Evolutionary conservation across 805 yeast genomes (phyloP), one percentile per base, ranked within the genome.

Genomic region (Kluyveromyces aestuarii): DNA sequence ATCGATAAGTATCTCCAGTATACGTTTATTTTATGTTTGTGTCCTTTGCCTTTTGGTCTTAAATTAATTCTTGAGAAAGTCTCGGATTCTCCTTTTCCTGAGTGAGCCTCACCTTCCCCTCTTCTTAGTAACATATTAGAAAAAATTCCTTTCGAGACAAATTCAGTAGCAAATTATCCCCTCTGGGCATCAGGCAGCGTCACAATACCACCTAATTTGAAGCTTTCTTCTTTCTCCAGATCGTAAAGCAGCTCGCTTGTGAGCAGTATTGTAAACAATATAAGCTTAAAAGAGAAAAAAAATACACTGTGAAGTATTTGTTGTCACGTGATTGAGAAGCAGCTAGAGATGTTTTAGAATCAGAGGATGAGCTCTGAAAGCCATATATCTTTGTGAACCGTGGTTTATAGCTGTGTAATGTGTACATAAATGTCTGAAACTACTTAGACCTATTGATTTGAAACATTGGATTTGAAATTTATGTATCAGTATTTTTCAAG

Each of bases 1-100:
- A 56, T 38, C 3, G 68, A 30, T 7, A 67, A 17, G 9, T 59
- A 46, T 39, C 59, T 55, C 64, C 66, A 61, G 41, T 55, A 54
- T 10, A 62, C 33, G 27, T 45, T 48, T 14, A 41, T 16, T 25
- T 35, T 55, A 46, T 53, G 52, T 11, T 50, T 53, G 37, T 50
- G 62, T 25, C 53, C 59, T 25, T 52, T 48, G 37, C 40, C 37
- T 16, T 44, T 38, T 37, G 35, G 35, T 7, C 35, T 30, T 30
- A 30, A 11, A 30, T 30, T 30, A 2, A 8, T 30, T 8, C 11
- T 30, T 30, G 35, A 13, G 14, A 30, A 10, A 13, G 14, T 30
- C 35, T 30, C 35, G 4, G 35, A 30, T 11, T 30, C 35, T 30
- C 14, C 35, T 30, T 30, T 30, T 30, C 35, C 35, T 30, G 14